Conservation (phyloP, 1,284 basidiomycete species). For the Papiliotrema terrestris region DNA sequence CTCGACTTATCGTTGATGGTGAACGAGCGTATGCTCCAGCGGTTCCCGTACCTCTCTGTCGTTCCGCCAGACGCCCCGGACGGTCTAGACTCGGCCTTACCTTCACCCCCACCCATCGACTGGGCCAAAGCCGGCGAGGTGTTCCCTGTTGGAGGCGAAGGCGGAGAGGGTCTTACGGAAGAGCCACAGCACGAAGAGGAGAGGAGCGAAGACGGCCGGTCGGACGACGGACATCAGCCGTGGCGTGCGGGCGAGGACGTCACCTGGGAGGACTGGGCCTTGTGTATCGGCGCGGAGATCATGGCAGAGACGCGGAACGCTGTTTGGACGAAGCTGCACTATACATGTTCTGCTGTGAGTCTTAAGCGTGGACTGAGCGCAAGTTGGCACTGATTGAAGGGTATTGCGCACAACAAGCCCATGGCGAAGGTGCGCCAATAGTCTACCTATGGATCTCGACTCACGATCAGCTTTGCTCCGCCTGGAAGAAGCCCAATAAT, state of each 20-base stretch:
- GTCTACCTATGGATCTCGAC: background rate
- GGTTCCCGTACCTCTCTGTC: slow-evolving; percentile 70
- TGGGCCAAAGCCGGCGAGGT: slow-evolving; percentile 69
- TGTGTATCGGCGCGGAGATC: slow-evolving; percentile 82
- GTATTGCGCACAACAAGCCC: slow-evolving; percentile 90
- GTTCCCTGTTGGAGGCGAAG: slow-evolving; percentile 60
- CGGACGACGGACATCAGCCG: slow-evolving; percentile 21
- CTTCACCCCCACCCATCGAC: slow-evolving; percentile 62
- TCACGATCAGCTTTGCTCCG: slow-evolving; percentile 67
- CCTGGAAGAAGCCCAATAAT: slow-evolving; percentile 81
- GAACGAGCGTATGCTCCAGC: slow-evolving; percentile 64
- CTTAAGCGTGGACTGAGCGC: background rate
- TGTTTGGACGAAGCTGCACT: slow-evolving; percentile 71
- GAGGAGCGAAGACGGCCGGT: slow-evolving; percentile 11
- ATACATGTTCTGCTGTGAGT: slow-evolving; percentile 87
- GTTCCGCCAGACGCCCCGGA: slow-evolving; percentile 65
- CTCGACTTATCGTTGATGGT: slow-evolving; percentile 80
- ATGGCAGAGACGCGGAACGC: slow-evolving; percentile 73
- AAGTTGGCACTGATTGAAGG: slow-evolving; percentile 53
- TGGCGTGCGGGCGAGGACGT: slow-evolving; percentile 13
- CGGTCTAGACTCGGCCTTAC: slow-evolving; percentile 76
- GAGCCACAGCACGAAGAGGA: slow-evolving; percentile 24
- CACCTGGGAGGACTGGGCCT: slow-evolving; percentile 84
- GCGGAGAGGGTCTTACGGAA: slow-evolving; percentile 36
- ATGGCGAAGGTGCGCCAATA: slow-evolving; percentile 71